These are phyloP conservation scores for Mycosphaerella sp. DNA, from an alignment of 2,329 filamentous ascomycete species.

Conservation along the genomic window DNA sequence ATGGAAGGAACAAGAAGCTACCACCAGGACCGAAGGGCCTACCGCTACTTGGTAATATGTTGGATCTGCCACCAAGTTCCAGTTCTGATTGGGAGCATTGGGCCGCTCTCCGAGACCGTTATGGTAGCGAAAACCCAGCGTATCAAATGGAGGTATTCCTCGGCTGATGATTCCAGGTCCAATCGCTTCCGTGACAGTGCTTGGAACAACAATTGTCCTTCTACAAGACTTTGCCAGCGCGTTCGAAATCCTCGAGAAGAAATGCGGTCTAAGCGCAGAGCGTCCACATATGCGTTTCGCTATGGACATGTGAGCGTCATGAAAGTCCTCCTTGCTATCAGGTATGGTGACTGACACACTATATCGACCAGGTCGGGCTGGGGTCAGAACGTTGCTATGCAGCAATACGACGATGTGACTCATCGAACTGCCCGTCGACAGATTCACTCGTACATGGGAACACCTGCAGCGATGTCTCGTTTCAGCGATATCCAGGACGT, in stretches of 20 bases:
- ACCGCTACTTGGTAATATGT: constrained; percentile 24
- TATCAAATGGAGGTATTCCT: neutral
- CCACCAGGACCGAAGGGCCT: constrained; percentile 24
- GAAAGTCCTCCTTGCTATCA: neutral
- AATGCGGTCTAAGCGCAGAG: constrained; percentile 35
- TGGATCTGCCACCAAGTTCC: constrained; percentile 24
- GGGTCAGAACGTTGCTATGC: constrained; percentile 32
- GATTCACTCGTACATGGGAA: constrained; percentile 43
- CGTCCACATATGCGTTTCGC: constrained; percentile 30
- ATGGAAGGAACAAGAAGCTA: constrained; percentile 6
- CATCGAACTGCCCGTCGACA: constrained; percentile 40
- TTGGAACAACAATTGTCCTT: constrained; percentile 41
- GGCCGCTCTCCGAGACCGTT: constrained; percentile 38
- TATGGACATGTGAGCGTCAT: constrained; percentile 16
- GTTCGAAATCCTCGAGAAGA: constrained; percentile 37
- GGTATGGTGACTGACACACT: no score
- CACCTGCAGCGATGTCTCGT: constrained; percentile 36
- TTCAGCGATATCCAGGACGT: constrained; percentile 42
- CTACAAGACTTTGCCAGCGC: constrained; percentile 37
- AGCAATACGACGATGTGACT: constrained; percentile 3
- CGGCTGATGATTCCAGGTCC: constrained; percentile 16
- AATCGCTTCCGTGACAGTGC: constrained; percentile 37
- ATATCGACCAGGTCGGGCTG: constrained; percentile 31
- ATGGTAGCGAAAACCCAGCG: constrained; percentile 1
- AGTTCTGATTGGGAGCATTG: constrained; percentile 39